Conservation (phyloP, 768 basidiomycete species). For the Psilocybe cubensis region DNA sequence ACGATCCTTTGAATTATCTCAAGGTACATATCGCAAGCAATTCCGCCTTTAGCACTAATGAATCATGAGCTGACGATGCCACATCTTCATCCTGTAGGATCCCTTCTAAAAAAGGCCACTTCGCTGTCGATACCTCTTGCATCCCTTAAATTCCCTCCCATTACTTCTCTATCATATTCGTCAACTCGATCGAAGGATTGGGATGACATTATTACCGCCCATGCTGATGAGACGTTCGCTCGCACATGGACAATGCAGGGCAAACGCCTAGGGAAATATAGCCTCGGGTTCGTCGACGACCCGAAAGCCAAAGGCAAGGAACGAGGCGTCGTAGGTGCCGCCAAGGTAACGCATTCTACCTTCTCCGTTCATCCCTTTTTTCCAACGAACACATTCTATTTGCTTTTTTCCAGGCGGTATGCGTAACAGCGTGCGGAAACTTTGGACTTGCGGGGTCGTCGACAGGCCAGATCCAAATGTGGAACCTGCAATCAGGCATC, state of each 20-base stretch:
- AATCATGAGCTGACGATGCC: background rate
- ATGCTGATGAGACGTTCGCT: constrained; percentile 80
- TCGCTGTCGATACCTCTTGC: constrained; percentile 77
- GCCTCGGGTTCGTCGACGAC: constrained; percentile 60
- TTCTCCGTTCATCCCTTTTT: background rate
- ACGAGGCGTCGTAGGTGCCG: constrained; percentile 53
- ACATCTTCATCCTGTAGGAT: constrained; percentile 50
- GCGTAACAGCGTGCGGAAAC: constrained; percentile 94
- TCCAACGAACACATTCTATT: background rate
- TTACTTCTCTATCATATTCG: constrained; percentile 80
- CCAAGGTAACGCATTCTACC: constrained; percentile 72
- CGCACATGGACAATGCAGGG: constrained; percentile 88
- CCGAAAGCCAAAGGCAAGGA: constrained; percentile 53
- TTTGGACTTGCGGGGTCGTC: constrained; percentile 89
- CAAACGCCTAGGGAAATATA: constrained; percentile 81
- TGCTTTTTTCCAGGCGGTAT: constrained; percentile 60
- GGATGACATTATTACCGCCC: constrained; percentile 95
- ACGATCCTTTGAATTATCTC: constrained; percentile 91
- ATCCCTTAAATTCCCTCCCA: constrained; percentile 82
- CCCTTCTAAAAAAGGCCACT: constrained; percentile 81
- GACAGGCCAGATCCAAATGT: constrained; percentile 81
- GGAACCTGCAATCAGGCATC: constrained; percentile 97
- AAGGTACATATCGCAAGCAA: constrained; percentile 54
- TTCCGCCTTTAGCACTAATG: background rate
- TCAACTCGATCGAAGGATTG: constrained; percentile 88